Percentiles rank a stretch among this genome's conserved stretches.
These are phyloP conservation scores for Yarrowia divulgata DNA, from an alignment of 805 yeast species.

Conservation along the genomic window DNA sequence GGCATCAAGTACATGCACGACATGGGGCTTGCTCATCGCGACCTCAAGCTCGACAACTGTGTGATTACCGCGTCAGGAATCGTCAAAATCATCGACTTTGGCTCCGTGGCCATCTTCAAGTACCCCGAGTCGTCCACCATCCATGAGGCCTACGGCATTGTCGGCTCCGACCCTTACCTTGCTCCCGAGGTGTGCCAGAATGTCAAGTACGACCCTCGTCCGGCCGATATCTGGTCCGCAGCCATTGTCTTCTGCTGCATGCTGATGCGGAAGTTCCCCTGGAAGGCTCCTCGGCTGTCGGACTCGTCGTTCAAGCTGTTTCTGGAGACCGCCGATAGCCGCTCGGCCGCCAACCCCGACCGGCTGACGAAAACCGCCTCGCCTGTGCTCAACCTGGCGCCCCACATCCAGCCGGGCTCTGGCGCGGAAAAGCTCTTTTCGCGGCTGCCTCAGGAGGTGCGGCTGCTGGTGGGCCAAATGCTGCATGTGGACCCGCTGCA, in stretches of 20 bases:
- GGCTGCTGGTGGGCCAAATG: slow-evolving; percentile 71
- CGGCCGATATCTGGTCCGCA: slow-evolving; percentile 90
- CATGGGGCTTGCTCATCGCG: slow-evolving; percentile 91
- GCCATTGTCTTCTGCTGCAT: slow-evolving; percentile 93
- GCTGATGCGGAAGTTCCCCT: slow-evolving; percentile 86
- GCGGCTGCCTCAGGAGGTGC: slow-evolving; percentile 71
- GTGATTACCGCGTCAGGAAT: slow-evolving; percentile 79
- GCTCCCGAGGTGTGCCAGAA: slow-evolving; percentile 85
- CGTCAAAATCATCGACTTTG: slow-evolving; percentile 89
- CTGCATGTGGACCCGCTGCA: slow-evolving; percentile 65
- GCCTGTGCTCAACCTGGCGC: slow-evolving; percentile 27
- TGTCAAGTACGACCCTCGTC: slow-evolving; percentile 77
- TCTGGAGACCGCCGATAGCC: slow-evolving; percentile 36
- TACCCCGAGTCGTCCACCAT: slow-evolving; percentile 65
- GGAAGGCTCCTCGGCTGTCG: slow-evolving; percentile 86
- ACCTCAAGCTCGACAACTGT: slow-evolving; percentile 90
- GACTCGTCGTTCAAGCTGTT: slow-evolving; percentile 81
- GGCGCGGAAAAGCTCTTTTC: slow-evolving; percentile 77
- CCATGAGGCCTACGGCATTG: slow-evolving; percentile 79
- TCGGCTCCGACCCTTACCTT: slow-evolving; percentile 94
- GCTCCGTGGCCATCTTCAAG: slow-evolving; percentile 85
- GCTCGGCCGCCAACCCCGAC: slow-evolving; percentile 15
- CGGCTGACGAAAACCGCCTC: neutral
- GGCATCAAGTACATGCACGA: slow-evolving; percentile 81
- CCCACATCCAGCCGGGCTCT: slow-evolving; percentile 32